Evolutionary conservation across 2,329 filamentous ascomycete genomes (phyloP), one percentile per base, ranked within the genome.

Genomic region (Dactylonectria macrodidyma): DNA sequence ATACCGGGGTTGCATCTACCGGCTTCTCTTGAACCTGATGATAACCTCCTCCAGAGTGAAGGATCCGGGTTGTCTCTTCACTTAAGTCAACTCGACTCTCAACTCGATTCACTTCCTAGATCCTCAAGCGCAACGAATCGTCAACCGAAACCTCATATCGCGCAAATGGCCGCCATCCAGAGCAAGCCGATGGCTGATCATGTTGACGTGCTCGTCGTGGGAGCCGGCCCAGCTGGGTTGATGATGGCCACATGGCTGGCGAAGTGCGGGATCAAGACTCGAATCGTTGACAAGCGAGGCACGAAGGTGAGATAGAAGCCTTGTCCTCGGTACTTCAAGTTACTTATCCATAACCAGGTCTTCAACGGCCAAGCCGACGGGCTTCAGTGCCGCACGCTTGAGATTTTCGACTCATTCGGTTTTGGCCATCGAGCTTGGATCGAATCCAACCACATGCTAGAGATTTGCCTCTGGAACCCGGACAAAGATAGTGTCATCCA

Each of bases 321-420:
- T 14, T n/a, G 14, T 2, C 19, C 2, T 7, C 1, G 6, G 24
- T 41, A 10, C 5, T 33, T 11, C 51, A 5, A 38, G 11, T 2
- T 11, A 46, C 61, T 68, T 4, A 68, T 30, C 30, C 11, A 9
- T 3, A 3, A 14, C 4, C 7, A 70, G 67, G 55, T 70, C 47
- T 67, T 67, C 60, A 67, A 68, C n/a, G 83, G 84, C 3, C 83
- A 86, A 69, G 83, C 84, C 41, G 83, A 86, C 65, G 83, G 84
- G 9, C 78, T 81, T 9, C 89, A 93, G 79, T 88, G 87, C 69
- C 88, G 91, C 2, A 92, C 90, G 0, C 82, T 93, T 4, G 90
- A 94, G 77, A 92, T 94, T 7, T 89, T 94, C 65, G 91, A 94
- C 72, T 90, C 88, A 26, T 90, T 94, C 67, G 92, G 89, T 0